phyloP scores from a whole-genome alignment of 108 stramenopile genomes.

The Cylindrotheca closterium region DNA sequence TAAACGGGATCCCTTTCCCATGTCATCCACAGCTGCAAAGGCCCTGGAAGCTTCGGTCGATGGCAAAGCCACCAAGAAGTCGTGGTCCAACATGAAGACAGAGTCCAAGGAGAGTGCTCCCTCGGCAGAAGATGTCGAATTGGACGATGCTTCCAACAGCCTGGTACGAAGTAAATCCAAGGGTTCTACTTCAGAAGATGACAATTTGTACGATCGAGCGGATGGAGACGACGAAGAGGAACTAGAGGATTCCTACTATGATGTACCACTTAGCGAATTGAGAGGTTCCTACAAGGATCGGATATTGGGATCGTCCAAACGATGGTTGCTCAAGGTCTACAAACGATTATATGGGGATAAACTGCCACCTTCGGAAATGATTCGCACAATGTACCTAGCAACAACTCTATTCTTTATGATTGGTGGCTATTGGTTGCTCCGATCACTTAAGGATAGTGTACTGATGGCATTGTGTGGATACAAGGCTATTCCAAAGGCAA shows the following conservation, averaged over 20 bases:
- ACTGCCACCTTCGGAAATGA: conserved; percentile 77
- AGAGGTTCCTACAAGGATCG: conserved; percentile 43
- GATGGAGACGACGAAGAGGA: conserved; percentile 38
- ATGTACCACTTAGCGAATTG: conserved; percentile 59
- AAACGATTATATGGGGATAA: conserved; percentile 86
- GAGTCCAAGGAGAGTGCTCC: conserved; percentile 25
- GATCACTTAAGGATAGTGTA: conserved; percentile 94
- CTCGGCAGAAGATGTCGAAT: conserved; percentile 8
- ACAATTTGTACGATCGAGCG: conserved; percentile 15
- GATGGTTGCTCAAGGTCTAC: conserved; percentile 54
- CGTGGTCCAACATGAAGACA: conserved; percentile 31
- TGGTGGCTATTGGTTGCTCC: conserved; percentile 96
- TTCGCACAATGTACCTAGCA: conserved; percentile 86
- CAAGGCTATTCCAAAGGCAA: conserved; percentile 90
- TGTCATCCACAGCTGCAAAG: conserved; percentile 74
- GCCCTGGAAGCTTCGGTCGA: conserved; percentile 40
- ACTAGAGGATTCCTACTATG: conserved; percentile 62
- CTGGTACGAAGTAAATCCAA: conserved; percentile 4
- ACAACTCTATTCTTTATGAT: conserved; percentile 97
- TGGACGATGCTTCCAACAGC: conserved; percentile 4
- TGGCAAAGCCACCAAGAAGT: not conserved
- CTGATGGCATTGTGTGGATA: conserved; percentile 93
- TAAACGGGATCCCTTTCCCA: conserved; percentile 78
- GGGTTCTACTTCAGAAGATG: conserved; percentile 4
- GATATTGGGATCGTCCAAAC: conserved; percentile 31